Percentiles rank a stretch among this genome's conserved stretches.
These are phyloP conservation scores for Quambalaria eucalypti DNA, from an alignment of 1,284 basidiomycete species.

Conservation along the genomic window DNA sequence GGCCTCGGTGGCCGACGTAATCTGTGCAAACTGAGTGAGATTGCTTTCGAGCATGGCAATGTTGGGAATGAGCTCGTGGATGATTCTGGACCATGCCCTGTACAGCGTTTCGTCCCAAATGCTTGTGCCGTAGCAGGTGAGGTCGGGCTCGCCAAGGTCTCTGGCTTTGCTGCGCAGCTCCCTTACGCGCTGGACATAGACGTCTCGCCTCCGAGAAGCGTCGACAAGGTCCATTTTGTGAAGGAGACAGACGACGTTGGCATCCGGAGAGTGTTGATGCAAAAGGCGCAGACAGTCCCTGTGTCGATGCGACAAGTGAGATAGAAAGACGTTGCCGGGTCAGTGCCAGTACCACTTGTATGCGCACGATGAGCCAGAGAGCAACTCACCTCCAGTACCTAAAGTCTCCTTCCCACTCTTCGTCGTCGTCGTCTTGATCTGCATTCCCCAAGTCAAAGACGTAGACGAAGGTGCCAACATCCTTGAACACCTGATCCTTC, in stretches of 20 bases:
- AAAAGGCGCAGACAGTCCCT: conserved; percentile 38
- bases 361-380: no score
- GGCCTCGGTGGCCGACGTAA: conserved; percentile 82
- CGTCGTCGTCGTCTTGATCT: conserved; percentile 26
- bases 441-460: conserved; percentile 72
- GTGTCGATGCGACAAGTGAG: no score
- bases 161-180: conserved; percentile 35
- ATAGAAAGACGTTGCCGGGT: no score
- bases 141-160: conserved; percentile 19
- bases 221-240: conserved; percentile 86
- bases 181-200: conserved; percentile 55
- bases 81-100: conserved; percentile 95
- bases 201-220: conserved; percentile 53
- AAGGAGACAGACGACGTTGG: conserved; percentile 78
- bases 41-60: conserved; percentile 77
- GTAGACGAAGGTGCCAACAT: conserved; percentile 93
- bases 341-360: no score
- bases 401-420: conserved; percentile 53
- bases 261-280: conserved; percentile 51
- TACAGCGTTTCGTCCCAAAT: conserved; percentile 98
- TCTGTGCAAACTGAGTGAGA: conserved; percentile 70
- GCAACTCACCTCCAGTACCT: conserved; percentile 32
- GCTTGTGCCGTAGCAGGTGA: conserved; percentile 69
- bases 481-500: conserved; percentile 82
- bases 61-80: conserved; percentile 92